A percentile compares a stretch with the other conserved stretches of the same genome.
Conservation (phyloP, 2,329 filamentous ascomycete genomes). For the Cladosporium sp. region DNA sequence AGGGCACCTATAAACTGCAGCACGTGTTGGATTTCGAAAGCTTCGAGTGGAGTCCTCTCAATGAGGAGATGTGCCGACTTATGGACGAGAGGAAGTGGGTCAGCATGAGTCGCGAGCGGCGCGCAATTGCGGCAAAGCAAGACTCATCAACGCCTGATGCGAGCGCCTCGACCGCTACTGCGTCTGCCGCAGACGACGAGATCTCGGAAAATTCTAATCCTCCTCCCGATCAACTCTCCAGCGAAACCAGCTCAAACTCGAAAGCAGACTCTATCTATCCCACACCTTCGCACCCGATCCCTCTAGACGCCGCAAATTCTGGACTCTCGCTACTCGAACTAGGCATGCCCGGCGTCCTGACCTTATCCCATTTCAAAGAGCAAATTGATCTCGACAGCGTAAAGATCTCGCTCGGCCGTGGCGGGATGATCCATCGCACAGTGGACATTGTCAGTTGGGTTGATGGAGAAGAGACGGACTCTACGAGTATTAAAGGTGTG, state of each 20-base stretch:
- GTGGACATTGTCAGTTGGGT: slow-evolving; percentile 60
- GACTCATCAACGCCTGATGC: neutral
- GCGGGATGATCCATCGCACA: slow-evolving; percentile 22
- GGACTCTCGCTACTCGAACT: slow-evolving; percentile 54
- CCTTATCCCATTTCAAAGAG: slow-evolving; percentile 48
- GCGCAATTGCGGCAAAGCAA: neutral
- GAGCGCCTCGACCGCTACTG: no score
- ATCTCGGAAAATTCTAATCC: neutral
- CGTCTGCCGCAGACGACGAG: neutral
- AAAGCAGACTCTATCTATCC: slow-evolving; percentile 1
- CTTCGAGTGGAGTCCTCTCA: slow-evolving; percentile 28
- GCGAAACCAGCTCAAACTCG: neutral
- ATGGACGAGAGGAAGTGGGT: slow-evolving; percentile 56
- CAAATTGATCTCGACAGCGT: slow-evolving; percentile 57
- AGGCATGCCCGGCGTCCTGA: slow-evolving; percentile 64
- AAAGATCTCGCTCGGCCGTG: slow-evolving; percentile 46
- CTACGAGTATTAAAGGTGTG: slow-evolving; percentile 53
- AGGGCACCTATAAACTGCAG: slow-evolving; percentile 73
- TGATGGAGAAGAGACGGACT: slow-evolving; percentile 45
- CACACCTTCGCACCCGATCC: slow-evolving; percentile 18
- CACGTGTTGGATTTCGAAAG: slow-evolving; percentile 64
- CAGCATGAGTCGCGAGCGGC: slow-evolving; percentile 36
- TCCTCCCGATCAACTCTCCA: no score
- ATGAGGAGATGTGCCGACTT: slow-evolving; percentile 30
- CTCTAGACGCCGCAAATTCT: slow-evolving; percentile 31